phyloP scores from a whole-genome alignment of 176 grass and related monocot genomes.

The Musa troglodytarum region DNA sequence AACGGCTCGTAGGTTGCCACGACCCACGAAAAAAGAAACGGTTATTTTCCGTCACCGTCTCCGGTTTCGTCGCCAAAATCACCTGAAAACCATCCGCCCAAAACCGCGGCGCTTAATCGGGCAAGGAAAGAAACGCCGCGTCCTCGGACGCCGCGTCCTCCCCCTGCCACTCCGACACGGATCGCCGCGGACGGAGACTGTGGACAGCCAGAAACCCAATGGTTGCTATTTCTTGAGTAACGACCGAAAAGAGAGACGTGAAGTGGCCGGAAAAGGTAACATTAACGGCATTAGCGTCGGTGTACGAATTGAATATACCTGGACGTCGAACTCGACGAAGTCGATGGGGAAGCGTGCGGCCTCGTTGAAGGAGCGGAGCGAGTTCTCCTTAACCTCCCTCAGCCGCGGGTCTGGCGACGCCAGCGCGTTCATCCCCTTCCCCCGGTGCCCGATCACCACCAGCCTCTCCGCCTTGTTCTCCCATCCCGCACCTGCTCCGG shows the following conservation, averaged over 20 bases:
- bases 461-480: conserved; percentile 24
- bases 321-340: conserved; percentile 91
- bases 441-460: conserved; percentile 71
- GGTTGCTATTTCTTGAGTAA: background rate
- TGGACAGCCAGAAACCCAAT: too few species aligned
- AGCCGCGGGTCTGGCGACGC: conserved; percentile 54
- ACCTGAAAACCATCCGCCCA: too few species aligned
- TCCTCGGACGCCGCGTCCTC: background rate
- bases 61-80: too few species aligned
- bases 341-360: conserved; percentile 70
- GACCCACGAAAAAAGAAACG: too few species aligned
- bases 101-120: background rate
- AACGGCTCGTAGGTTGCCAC: too few species aligned
- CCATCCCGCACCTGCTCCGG: background rate
- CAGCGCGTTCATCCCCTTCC: conserved; percentile 97
- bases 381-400: conserved; percentile 85
- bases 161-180: background rate
- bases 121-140: background rate
- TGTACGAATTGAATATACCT: conserved; percentile 27
- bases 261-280: background rate
- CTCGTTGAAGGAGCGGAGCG: conserved; percentile 72
- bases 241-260: background rate
- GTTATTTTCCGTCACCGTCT: too few species aligned
- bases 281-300: background rate
- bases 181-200: background rate